Conservation (phyloP, 2,329 filamentous ascomycete genomes). For the Cladophialophora yegresii region DNA sequence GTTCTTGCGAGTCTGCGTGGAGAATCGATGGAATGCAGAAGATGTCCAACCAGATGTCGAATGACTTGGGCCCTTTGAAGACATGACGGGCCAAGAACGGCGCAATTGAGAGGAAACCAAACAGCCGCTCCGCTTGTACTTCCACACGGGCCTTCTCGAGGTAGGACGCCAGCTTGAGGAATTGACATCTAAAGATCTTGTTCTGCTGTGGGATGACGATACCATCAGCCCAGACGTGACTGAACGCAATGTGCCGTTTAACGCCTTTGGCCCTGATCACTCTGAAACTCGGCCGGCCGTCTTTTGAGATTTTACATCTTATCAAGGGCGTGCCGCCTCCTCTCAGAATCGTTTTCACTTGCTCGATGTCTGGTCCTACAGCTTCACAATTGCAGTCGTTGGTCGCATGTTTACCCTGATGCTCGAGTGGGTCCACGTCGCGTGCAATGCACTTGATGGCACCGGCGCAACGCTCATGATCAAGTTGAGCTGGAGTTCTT, state of each 20-base stretch:
- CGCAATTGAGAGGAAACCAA: background rate
- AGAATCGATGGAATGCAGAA: constrained; percentile 10
- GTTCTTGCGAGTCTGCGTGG: constrained; percentile 4
- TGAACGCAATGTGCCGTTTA: background rate
- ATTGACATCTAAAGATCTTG: background rate
- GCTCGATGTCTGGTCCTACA: background rate
- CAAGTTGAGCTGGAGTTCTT: background rate
- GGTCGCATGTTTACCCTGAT: background rate
- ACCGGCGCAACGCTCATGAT: background rate
- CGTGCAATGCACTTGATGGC: background rate
- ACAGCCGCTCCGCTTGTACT: background rate
- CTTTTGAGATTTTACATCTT: background rate
- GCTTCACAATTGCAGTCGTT: background rate
- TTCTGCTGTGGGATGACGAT: background rate
- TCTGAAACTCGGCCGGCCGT: background rate
- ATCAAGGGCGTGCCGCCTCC: background rate
- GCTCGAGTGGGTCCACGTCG: background rate
- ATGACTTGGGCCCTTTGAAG: constrained; percentile 25
- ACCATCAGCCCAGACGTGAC: background rate
- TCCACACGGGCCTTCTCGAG: background rate
- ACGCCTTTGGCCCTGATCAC: background rate
- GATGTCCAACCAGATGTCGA: constrained; percentile 13
- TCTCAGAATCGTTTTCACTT: background rate
- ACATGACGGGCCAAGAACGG: background rate
- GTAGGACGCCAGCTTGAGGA: background rate